Conservation (phyloP, 805 yeast genomes). For the Lipomyces anomalus region DNA sequence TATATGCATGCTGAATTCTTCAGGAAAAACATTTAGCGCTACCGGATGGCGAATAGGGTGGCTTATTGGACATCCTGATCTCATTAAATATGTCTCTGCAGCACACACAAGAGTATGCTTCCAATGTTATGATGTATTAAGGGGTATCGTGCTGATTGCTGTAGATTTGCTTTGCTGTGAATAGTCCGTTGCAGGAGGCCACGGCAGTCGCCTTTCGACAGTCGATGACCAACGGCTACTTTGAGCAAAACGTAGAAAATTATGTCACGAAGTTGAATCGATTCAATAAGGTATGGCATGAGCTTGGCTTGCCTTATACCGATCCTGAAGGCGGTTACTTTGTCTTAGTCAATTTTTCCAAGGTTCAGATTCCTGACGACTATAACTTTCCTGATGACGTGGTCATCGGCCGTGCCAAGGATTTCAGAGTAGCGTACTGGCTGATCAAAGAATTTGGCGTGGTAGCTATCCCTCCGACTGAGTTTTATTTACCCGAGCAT, state of each 20-base stretch:
- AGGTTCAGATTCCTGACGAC: conserved; percentile 69
- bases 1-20: too few species aligned
- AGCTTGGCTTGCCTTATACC: conserved; percentile 82
- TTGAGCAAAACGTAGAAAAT: conserved; percentile 57
- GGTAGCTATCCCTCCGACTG: conserved; percentile 97
- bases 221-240: conserved; percentile 57
- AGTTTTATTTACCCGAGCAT: conserved; percentile 68
- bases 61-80: conserved; percentile 80
- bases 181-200: conserved; percentile 90
- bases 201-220: conserved; percentile 67
- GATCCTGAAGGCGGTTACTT: conserved; percentile 92
- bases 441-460: conserved; percentile 86
- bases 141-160: background rate
- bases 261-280: conserved; percentile 69
- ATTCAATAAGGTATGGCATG: conserved; percentile 74
- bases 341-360: conserved; percentile 78
- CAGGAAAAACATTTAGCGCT: conserved; percentile 98
- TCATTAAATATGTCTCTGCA: conserved; percentile 71
- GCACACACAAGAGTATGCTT: conserved; percentile 70
- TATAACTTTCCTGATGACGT: conserved; percentile 70
- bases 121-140: background rate
- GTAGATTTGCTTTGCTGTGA: conserved; percentile 75
- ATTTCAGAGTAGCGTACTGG: conserved; percentile 89
- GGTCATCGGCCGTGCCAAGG: conserved; percentile 57
- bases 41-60: conserved; percentile 99